Percentiles rank a stretch among this genome's conserved stretches.
Conservation (phyloP, 2,329 filamentous ascomycete genomes). For the Cercospora sp. region DNA sequence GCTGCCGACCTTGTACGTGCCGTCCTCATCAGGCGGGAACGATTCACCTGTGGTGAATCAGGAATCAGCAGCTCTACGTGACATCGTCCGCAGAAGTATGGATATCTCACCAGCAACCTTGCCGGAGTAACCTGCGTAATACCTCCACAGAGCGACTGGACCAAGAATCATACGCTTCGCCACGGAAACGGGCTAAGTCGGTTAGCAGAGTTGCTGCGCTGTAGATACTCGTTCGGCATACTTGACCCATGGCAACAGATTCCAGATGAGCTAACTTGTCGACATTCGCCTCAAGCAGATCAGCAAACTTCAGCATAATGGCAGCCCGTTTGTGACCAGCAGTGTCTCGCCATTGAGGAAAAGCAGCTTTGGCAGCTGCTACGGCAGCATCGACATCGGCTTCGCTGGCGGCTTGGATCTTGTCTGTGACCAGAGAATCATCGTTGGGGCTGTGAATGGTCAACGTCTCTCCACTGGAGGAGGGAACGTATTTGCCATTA, state of each 20-base stretch:
- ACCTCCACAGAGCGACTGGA: slow-evolving; percentile 30
- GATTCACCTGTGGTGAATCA: slow-evolving; percentile 11
- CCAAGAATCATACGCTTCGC: slow-evolving; percentile 35
- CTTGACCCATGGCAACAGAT: slow-evolving; percentile 56
- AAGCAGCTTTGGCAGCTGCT: slow-evolving; percentile 56
- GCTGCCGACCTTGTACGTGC: background rate
- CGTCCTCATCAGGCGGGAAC: slow-evolving; percentile 32
- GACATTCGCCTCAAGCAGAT: slow-evolving; percentile 35
- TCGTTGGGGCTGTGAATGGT: slow-evolving; percentile 34
- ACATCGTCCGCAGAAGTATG: background rate
- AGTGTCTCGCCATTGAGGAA: slow-evolving; percentile 66
- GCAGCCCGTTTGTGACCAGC: slow-evolving; percentile 56
- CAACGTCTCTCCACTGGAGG: slow-evolving; percentile 6
- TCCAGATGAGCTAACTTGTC: slow-evolving; percentile 63
- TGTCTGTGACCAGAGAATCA: slow-evolving; percentile 51
- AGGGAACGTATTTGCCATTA: slow-evolving; percentile 29
- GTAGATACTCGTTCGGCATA: background rate
- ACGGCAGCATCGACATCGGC: slow-evolving; percentile 58
- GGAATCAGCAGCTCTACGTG: background rate
- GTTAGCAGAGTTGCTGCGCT: background rate
- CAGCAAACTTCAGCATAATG: slow-evolving; percentile 67
- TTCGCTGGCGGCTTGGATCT: slow-evolving; percentile 53
- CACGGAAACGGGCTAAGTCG: slow-evolving; percentile 36
- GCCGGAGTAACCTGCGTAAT: slow-evolving; percentile 34
- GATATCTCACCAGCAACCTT: slow-evolving; percentile 29